Conservation (phyloP, 1,139 yeast genomes). For the Saccharomyces pastorianus region DNA sequence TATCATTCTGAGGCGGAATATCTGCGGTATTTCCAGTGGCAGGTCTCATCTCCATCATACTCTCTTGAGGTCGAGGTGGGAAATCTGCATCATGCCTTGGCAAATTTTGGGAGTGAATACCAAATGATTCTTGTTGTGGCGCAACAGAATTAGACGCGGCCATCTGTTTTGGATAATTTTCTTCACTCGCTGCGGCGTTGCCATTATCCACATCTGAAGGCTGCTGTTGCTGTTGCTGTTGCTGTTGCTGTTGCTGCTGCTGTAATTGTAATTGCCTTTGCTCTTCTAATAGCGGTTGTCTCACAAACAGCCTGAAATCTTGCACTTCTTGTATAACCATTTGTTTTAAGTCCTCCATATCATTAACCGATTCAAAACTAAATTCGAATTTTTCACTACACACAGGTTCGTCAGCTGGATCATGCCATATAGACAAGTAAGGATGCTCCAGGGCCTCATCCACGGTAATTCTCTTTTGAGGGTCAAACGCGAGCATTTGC, state of each 20-base stretch:
- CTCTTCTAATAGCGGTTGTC: conserved; percentile 59
- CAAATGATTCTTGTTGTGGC: conserved; percentile 25
- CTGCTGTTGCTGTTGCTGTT: conserved; percentile 20
- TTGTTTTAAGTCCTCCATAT: conserved; percentile 63
- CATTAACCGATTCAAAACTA: conserved; percentile 80
- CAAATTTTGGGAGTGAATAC: conserved; percentile 34
- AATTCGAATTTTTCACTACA: conserved; percentile 82
- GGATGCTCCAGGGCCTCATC: conserved; percentile 87
- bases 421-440: conserved; percentile 89
- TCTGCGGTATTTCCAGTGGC: conserved; percentile 9
- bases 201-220: conserved; percentile 14
- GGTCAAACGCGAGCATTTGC: conserved; percentile 80
- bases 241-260: conserved; percentile 18
- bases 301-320: conserved; percentile 69
- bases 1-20: conserved; percentile 12
- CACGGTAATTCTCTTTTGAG: conserved; percentile 77
- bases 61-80: conserved; percentile 39
- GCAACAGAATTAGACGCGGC: conserved; percentile 24
- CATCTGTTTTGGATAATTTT: conserved; percentile 6
- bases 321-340: conserved; percentile 79
- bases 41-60: conserved; percentile 19
- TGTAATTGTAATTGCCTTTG: conserved; percentile 32
- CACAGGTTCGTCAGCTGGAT: conserved; percentile 87
- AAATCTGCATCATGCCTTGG: conserved; percentile 36
- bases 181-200: background rate